Conservation (phyloP, 116 monocot genomes). For the Thalassia testudinum region DNA sequence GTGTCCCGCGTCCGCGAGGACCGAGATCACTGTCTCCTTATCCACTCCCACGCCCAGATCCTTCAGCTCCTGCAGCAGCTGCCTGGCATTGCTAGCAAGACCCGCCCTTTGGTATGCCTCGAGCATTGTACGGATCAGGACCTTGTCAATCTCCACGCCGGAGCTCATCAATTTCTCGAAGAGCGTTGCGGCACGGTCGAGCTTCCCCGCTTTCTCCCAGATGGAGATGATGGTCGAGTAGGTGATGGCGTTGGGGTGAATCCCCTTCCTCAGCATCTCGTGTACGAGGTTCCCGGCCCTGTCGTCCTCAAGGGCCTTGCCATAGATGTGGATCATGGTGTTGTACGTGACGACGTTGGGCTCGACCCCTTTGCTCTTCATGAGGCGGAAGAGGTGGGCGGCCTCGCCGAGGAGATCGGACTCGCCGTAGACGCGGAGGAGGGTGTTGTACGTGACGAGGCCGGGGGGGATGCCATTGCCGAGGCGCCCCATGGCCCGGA, state of each 20-base stretch:
- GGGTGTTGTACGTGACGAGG: conserved; percentile 78
- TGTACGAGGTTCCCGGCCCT: conserved; percentile 63
- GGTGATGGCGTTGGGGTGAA: conserved; percentile 64
- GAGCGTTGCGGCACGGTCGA: conserved; percentile 56
- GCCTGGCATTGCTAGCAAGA: conserved; percentile 65
- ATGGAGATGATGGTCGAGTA: conserved; percentile 85
- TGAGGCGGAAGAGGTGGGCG: conserved; percentile 70
- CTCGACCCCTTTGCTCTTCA: conserved; percentile 48
- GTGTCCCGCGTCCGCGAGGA: conserved; percentile 57
- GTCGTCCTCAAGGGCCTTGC: conserved; percentile 86
- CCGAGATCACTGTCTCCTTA: conserved; percentile 37
- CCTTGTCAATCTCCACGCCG: conserved; percentile 52
- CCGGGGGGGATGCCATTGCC: conserved; percentile 44
- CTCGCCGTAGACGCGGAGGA: conserved; percentile 81
- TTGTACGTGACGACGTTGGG: conserved; percentile 94
- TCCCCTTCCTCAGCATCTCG: conserved; percentile 64
- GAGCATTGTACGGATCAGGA: conserved; percentile 85
- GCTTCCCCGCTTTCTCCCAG: conserved; percentile 74
- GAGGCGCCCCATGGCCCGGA: conserved; percentile 71
- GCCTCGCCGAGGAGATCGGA: conserved; percentile 81
- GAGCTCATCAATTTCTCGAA: conserved; percentile 70
- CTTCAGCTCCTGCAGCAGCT: conserved; percentile 65
- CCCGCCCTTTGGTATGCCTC: conserved; percentile 61
- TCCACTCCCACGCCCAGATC: conserved; percentile 13
- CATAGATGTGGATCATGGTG: conserved; percentile 88